Base-by-base conservation (phyloP, 768 basidiomycete species). In the Dioszegia crocea region DNA sequence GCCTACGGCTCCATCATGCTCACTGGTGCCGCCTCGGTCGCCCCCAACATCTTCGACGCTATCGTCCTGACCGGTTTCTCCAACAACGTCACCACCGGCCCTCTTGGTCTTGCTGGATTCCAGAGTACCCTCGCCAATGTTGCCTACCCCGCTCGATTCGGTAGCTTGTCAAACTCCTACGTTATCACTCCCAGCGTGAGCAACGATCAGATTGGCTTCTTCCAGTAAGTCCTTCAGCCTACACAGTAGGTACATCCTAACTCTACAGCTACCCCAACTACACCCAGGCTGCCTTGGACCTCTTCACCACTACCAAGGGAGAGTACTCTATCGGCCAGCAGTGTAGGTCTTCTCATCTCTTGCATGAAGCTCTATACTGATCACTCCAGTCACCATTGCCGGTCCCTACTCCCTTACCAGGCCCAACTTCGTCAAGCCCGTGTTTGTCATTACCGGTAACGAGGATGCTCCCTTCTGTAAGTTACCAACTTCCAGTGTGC, bases 1-100 rank as follows among this genome's bases (percentile, higher is more conserved):
- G 44, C 64, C 11, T 65, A 59, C 54, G 64, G 64, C 26, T 65
- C 64, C 4, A 43, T 31, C 24, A 36, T 62, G 26, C 19, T 56
- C 4, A 21, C 39, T 10, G 64, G 64, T 17, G 57, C 50, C 19
- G 57, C 64, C 5, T 45, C 61, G 6, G 47, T 54, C 30, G 57
- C 60, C 10, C 64, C 64, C 21, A 47, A 48, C 10, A 30, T 58
- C 4, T 56, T 62, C 30, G 61, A 65, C 26, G 59, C 56, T 14
- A 39, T 62, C 26, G 56, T 71, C 54, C 56, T 71, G 2, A 71
- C 70, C 10, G 70, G 70, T 16, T 71, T 66, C 56, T 51, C 68
- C 26, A 49, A 36, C 46, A 70, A 70, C 41, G 51, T 52, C 17
- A 70, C 65, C 19, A 58, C 40, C 36, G 65, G 65, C 21, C 68